phyloP scores from a whole-genome alignment of 2,329 filamentous ascomycete species.

The Pseudogymnoascus sp. region DNA sequence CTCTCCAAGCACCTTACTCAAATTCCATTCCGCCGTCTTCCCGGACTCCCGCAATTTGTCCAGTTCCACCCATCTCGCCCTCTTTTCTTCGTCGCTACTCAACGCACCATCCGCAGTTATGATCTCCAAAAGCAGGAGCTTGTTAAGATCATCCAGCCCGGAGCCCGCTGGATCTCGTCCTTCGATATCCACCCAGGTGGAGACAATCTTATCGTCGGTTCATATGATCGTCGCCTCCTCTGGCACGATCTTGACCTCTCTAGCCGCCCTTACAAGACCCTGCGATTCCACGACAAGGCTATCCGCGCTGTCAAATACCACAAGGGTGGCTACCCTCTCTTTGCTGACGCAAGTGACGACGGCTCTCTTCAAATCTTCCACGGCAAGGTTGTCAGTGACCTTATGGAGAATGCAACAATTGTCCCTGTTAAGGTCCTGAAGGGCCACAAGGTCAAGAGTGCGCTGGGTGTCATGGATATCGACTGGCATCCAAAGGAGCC shows the following conservation, averaged over 20 bases:
- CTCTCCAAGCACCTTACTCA: constrained; percentile 92
- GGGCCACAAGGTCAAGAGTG: constrained; percentile 78
- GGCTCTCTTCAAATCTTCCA: constrained; percentile 94
- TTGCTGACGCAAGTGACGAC: constrained; percentile 92
- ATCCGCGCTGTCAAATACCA: constrained; percentile 88
- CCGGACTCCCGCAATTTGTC: constrained; percentile 73
- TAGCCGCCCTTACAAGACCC: constrained; percentile 85
- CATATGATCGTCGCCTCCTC: constrained; percentile 85
- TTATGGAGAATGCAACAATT: constrained; percentile 94
- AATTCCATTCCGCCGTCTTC: constrained; percentile 73
- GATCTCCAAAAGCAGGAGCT: constrained; percentile 87
- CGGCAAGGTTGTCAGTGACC: constrained; percentile 85
- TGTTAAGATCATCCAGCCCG: constrained; percentile 86
- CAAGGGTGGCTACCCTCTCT: constrained; percentile 67
- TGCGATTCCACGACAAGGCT: constrained; percentile 88
- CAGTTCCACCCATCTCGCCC: constrained; percentile 92
- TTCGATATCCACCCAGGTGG: constrained; percentile 91
- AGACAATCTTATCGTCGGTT: constrained; percentile 88
- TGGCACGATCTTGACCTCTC: constrained; percentile 97
- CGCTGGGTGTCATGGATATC: constrained; percentile 84
- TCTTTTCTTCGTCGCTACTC: constrained; percentile 92
- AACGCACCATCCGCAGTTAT: constrained; percentile 87
- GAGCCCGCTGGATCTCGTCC: constrained; percentile 87
- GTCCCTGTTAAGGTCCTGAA: constrained; percentile 90
- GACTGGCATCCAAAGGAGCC: constrained; percentile 94